Evolutionary conservation across 148 eudicot species (phyloP).

Genomic region (Vaccinium macrocarpon): DNA sequence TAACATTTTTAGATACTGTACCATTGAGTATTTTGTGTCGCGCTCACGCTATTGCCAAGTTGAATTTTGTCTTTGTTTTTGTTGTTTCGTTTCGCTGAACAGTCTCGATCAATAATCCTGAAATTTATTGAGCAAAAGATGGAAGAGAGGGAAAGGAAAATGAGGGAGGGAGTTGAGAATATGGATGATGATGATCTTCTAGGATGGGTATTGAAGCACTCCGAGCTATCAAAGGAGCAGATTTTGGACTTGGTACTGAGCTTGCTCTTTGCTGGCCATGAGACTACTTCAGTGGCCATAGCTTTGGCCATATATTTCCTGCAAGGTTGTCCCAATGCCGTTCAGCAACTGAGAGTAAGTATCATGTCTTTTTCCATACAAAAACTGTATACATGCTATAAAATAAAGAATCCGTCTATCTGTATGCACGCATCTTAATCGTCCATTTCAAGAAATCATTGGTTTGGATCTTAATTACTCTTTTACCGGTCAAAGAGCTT

Average conservation of each 20-base stretch:
- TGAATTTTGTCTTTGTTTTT: not conserved
- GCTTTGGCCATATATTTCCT: conserved; percentile 86
- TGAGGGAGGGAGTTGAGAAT: conserved; percentile 27
- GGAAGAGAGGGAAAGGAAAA: conserved; percentile 50
- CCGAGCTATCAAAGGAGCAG: conserved; percentile 86
- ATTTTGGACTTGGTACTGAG: conserved; percentile 83
- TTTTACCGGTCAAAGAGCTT: too few species aligned
- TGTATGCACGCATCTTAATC: too few species aligned
- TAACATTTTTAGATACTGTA: not conserved
- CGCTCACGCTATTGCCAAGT: not conserved
- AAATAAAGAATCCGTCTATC: too few species aligned
- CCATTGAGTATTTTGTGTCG: not conserved
- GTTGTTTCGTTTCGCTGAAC: conserved; percentile 6
- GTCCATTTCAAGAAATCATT: too few species aligned
- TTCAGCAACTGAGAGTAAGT: conserved; percentile 69
- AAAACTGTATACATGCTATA: not conserved
- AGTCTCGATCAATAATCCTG: conserved; percentile 82
- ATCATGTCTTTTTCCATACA: not conserved
- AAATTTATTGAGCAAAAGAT: conserved; percentile 76
- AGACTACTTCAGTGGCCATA: conserved; percentile 92
- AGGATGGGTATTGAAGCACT: conserved; percentile 89
- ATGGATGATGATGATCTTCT: conserved; percentile 75
- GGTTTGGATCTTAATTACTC: too few species aligned
- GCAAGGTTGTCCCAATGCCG: conserved; percentile 63
- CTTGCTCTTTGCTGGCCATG: conserved; percentile 94